Evolutionary conservation across 1,139 yeast genomes (phyloP), one percentile per base, ranked within the genome.

Genomic region (Waltiozyma sp.): DNA sequence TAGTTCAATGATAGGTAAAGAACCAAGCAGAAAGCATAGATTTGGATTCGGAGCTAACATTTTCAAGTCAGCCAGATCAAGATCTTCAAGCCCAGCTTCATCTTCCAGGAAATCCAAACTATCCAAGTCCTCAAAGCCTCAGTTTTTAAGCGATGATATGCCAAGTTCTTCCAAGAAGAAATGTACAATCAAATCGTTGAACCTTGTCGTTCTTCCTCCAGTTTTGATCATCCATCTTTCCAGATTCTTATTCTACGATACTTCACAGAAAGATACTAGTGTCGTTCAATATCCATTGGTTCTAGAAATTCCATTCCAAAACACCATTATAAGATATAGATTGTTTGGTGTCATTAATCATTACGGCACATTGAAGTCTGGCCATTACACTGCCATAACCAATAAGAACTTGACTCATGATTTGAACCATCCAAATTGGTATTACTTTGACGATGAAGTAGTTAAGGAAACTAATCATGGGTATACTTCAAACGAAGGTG

Each of bases 381-480:
- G 93, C 0, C 93, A 83, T 59, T 83, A 83, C 55, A 82, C 88
- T 1, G 64, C 88, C 0, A 64, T 75, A 45, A 79, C 81, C 1
- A 72, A 80, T 53, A 81, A 81, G 57, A 46, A 61, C 49, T 47
- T 55, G 34, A 42, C 52, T 28, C 64, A 65, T 54, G 61, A 58
- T 41, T 43, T 62, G 41, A 43, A 53, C 2, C 45, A 60, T 2
- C 67, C 66, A 49, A 60, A 72, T 51, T 82, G 91, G 91, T 79
- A 82, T 55, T 71, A 73, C 47, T 83, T 82, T 59, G 91, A 83
- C 55, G 93, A 83, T 58, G 87, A 77, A 46, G 62, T 65, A 38
- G 79, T 80, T 2, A 71, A 71, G 44, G 67, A 68, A 9, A 67
- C 69, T 40, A 64, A 66, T 18, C 77, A 75, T 51, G 80, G 82